phyloP scores from a whole-genome alignment of 2,329 filamentous ascomycete species.

The Pseudogymnoascus sp. region DNA sequence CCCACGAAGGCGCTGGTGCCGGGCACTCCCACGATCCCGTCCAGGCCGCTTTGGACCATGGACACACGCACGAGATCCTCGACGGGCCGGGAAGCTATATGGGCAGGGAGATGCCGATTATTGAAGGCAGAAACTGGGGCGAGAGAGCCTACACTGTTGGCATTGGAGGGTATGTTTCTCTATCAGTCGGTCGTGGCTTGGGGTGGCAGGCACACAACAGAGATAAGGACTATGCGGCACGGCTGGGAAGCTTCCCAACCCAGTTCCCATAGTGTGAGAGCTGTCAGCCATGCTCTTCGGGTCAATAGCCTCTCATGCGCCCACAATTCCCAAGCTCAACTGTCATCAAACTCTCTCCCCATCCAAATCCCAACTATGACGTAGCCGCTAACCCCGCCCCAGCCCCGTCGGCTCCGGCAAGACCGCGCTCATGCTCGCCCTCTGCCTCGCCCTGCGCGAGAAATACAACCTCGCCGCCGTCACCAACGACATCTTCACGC shows the following conservation, averaged over 20 bases:
- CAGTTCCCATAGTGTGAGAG: neutral
- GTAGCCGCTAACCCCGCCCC: neutral
- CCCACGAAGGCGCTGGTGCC: constrained; percentile 47
- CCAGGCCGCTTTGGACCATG: constrained; percentile 62
- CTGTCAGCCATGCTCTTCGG: neutral
- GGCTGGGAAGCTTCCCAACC: neutral
- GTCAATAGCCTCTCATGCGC: neutral
- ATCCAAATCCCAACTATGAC: neutral
- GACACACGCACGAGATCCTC: constrained; percentile 92
- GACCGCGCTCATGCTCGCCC: constrained; percentile 90
- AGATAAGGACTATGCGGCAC: neutral
- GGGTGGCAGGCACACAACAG: neutral
- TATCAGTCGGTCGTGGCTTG: neutral
- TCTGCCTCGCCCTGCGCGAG: constrained; percentile 75
- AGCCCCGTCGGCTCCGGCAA: constrained; percentile 96
- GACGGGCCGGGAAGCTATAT: constrained; percentile 87
- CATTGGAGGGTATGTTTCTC: constrained; percentile 72
- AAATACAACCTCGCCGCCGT: constrained; percentile 85
- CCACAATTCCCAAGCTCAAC: neutral
- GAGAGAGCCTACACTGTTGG: constrained; percentile 91
- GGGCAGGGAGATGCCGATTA: constrained; percentile 85
- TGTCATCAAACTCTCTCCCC: neutral
- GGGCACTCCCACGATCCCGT: constrained; percentile 43
- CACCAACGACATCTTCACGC: constrained; percentile 98
- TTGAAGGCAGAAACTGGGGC: constrained; percentile 78